Conservation (phyloP, 139 green algal genomes). For the Astrephomene gubernaculifera region DNA sequence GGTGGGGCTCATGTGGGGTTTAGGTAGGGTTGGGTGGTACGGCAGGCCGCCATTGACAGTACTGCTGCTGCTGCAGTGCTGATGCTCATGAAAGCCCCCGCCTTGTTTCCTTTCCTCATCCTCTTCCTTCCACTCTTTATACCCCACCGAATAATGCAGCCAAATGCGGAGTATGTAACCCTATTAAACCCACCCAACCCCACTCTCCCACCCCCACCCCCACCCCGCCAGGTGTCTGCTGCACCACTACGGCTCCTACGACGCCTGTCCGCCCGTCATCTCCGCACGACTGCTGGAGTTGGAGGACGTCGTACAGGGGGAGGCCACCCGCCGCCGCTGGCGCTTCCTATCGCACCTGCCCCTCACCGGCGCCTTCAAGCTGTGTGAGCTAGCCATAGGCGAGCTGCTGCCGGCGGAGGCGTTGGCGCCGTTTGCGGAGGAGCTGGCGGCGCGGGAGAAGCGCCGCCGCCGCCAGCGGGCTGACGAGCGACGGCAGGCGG, state of each 20-base stretch:
- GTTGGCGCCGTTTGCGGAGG: slow-evolving; percentile 78
- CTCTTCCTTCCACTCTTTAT: too few species aligned
- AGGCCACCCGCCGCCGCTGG: slow-evolving; percentile 51
- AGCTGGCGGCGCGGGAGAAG: slow-evolving; percentile 70
- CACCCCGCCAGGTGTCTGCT: slow-evolving; percentile 60
- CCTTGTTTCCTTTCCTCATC: too few species aligned
- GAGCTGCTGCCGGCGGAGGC: slow-evolving; percentile 64
- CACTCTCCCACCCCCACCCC: too few species aligned
- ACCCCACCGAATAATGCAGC: too few species aligned
- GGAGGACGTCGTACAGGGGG: slow-evolving; percentile 70
- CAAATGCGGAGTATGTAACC: too few species aligned
- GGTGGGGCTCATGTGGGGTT: too few species aligned
- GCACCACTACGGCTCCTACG: slow-evolving; percentile 63
- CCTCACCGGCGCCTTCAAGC: slow-evolving; percentile 59
- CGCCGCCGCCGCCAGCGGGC: slow-evolving; percentile 53
- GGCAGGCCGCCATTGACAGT: too few species aligned
- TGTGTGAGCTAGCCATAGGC: slow-evolving; percentile 66
- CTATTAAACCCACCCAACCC: too few species aligned
- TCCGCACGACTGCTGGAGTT: slow-evolving; percentile 76
- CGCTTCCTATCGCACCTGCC: slow-evolving; percentile 80
- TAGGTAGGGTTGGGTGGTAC: too few species aligned
- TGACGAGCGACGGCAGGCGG: slow-evolving; percentile 34
- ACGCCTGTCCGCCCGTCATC: slow-evolving; percentile 66
- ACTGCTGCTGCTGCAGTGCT: too few species aligned
- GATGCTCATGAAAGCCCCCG: too few species aligned